phyloP scores from a whole-genome alignment of 768 basidiomycete species.

The Trametes cinnabarina region DNA sequence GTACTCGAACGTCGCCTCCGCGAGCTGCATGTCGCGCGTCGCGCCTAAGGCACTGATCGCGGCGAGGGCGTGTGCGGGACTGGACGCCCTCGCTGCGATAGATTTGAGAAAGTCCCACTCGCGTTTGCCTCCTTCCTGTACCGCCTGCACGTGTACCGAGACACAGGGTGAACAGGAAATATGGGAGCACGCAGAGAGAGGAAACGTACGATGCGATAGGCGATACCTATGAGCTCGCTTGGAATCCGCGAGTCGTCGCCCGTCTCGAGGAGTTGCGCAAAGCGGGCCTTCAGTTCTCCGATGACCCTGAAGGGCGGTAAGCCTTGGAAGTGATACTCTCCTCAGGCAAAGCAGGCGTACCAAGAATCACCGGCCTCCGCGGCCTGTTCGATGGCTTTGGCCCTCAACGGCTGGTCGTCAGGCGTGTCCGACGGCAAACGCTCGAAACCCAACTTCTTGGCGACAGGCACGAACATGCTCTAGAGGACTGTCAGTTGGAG shows the following conservation, averaged over 20 bases:
- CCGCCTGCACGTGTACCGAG: no score
- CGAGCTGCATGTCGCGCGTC: constrained; percentile 35
- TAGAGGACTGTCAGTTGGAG: constrained; percentile 25
- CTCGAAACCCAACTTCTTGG: constrained; percentile 75
- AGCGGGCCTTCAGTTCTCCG: neutral
- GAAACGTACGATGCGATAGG: neutral
- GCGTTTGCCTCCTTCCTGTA: constrained; percentile 65
- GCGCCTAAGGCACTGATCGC: constrained; percentile 55
- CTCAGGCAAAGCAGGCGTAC: neutral
- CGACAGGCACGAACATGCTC: constrained; percentile 73
- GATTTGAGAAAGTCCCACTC: constrained; percentile 74
- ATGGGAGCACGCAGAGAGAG: neutral
- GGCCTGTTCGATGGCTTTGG: neutral
- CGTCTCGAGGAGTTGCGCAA: neutral
- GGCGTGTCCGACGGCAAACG: neutral
- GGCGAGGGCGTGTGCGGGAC: constrained; percentile 66
- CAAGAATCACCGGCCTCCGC: neutral
- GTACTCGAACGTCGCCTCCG: constrained; percentile 43
- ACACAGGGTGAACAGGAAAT: no score
- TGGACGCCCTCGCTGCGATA: constrained; percentile 69
- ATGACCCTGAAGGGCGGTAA: neutral
- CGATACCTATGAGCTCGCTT: neutral
- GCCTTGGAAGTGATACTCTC: neutral
- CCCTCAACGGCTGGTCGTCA: neutral
- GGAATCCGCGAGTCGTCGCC: neutral